Percentiles rank a stretch among this genome's conserved stretches.
phyloP scores from a whole-genome alignment of 2,329 filamentous ascomycete species.

The Ceratocystiopsis brevicomis region DNA sequence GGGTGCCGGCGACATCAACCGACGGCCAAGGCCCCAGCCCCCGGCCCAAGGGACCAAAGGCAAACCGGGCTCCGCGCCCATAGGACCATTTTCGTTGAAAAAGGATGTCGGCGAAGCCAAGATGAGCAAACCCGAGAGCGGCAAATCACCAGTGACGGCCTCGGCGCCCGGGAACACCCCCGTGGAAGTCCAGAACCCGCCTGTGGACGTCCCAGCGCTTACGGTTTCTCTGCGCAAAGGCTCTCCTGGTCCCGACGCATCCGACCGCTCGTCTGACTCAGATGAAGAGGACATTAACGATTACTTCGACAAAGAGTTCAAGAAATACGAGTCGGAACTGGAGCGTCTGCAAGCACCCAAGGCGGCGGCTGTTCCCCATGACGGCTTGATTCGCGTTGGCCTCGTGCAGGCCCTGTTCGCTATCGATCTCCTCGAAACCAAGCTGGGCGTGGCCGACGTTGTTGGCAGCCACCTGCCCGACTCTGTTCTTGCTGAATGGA shows the following conservation, averaged over 20 bases:
- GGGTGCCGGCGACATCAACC: too few relatives aligned
- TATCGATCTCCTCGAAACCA: constrained; percentile 25
- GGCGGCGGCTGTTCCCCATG: constrained; percentile 19
- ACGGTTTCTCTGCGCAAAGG: constrained; percentile 6
- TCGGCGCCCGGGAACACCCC: too few relatives aligned
- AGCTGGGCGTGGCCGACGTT: constrained; percentile 24
- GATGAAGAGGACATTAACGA: constrained; percentile 41
- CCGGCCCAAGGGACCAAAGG: too few relatives aligned
- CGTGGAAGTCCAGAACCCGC: background rate
- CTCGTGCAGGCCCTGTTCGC: constrained; percentile 28
- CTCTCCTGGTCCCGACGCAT: background rate
- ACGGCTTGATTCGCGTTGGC: constrained; percentile 26
- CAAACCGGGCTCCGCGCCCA: too few relatives aligned
- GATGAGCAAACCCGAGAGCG: too few relatives aligned
- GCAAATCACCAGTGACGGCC: too few relatives aligned
- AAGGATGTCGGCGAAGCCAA: too few relatives aligned
- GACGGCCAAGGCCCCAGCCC: too few relatives aligned
- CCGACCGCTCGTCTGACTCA: constrained; percentile 24
- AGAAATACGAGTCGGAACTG: constrained; percentile 30
- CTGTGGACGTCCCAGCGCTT: background rate
- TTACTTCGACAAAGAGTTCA: constrained; percentile 33
- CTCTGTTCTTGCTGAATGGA: constrained; percentile 11
- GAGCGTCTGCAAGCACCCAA: constrained; percentile 23
- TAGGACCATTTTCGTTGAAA: too few relatives aligned
- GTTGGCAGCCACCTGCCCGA: constrained; percentile 21